These are phyloP conservation scores for Cytospora piceae DNA, from an alignment of 2,329 filamentous ascomycete genomes.

Conservation along the genomic window DNA sequence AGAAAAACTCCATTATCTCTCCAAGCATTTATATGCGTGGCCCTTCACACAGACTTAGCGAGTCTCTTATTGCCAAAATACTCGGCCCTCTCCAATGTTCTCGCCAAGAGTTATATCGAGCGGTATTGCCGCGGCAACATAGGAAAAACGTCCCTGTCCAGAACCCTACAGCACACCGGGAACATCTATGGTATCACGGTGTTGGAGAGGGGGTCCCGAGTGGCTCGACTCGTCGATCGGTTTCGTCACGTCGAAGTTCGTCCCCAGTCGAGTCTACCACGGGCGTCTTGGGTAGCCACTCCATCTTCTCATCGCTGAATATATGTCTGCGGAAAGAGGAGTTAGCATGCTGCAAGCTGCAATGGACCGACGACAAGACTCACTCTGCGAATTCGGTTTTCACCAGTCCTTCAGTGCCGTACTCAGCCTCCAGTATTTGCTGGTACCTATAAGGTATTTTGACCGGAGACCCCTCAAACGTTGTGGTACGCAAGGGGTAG, in stretches of 20 bases:
- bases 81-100: background rate
- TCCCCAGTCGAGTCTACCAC: conserved; percentile 4
- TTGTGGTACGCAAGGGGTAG: conserved; percentile 70
- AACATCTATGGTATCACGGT: background rate
- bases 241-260: background rate
- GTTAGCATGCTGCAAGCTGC: conserved; percentile 28
- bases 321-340: conserved; percentile 40
- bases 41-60: background rate
- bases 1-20: background rate
- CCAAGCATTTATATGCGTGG: no score
- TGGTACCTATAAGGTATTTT: conserved; percentile 68
- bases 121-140: background rate
- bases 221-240: background rate
- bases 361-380: conserved; percentile 32
- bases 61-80: background rate
- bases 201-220: background rate
- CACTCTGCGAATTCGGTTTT: conserved; percentile 58
- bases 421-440: conserved; percentile 62
- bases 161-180: no score
- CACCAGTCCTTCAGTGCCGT: conserved; percentile 55
- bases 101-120: background rate
- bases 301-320: conserved; percentile 45
- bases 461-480: conserved; percentile 67
- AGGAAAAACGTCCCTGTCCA: no score
- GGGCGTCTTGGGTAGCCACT: conserved; percentile 36